Percentiles rank a stretch among this genome's conserved stretches.
These are phyloP conservation scores for Paecilomyces niveus DNA, from an alignment of 2,329 filamentous ascomycete species.

Conservation along the genomic window DNA sequence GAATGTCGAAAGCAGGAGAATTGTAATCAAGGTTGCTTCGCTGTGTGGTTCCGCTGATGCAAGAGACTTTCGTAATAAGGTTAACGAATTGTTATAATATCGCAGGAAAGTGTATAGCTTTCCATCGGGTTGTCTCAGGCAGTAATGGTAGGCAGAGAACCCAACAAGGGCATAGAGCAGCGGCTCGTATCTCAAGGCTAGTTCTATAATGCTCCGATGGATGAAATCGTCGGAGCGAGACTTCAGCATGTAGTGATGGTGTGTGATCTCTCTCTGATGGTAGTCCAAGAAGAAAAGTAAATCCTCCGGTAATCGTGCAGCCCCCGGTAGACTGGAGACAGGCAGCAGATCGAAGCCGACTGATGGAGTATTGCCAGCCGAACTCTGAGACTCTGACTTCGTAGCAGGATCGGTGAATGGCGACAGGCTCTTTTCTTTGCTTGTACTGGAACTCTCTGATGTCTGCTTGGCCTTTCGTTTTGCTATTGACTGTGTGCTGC, in stretches of 20 bases:
- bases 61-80: conserved; percentile 63
- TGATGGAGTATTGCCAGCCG: conserved; percentile 9
- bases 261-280: conserved; percentile 67
- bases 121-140: conserved; percentile 61
- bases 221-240: conserved; percentile 68
- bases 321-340: conserved; percentile 15
- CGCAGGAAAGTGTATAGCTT: conserved; percentile 74
- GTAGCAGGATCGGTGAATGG: conserved; percentile 45
- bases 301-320: conserved; percentile 48
- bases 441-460: conserved; percentile 29
- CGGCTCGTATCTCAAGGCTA: conserved; percentile 70
- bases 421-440: conserved; percentile 42
- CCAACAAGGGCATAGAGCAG: conserved; percentile 80
- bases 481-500: conserved; percentile 22
- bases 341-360: conserved; percentile 5
- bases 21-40: conserved; percentile 72
- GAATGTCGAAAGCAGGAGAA: conserved; percentile 85
- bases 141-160: conserved; percentile 82
- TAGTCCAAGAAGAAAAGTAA: conserved; percentile 73
- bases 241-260: conserved; percentile 76
- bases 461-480: conserved; percentile 20
- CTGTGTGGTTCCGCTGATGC: conserved; percentile 63
- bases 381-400: conserved; percentile 27
- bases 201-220: conserved; percentile 59
- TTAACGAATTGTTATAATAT: conserved; percentile 87